Evolutionary conservation across 305 asterid genomes (phyloP), one percentile per base, ranked within the genome.

Genomic region (Solanum hybrid): DNA sequence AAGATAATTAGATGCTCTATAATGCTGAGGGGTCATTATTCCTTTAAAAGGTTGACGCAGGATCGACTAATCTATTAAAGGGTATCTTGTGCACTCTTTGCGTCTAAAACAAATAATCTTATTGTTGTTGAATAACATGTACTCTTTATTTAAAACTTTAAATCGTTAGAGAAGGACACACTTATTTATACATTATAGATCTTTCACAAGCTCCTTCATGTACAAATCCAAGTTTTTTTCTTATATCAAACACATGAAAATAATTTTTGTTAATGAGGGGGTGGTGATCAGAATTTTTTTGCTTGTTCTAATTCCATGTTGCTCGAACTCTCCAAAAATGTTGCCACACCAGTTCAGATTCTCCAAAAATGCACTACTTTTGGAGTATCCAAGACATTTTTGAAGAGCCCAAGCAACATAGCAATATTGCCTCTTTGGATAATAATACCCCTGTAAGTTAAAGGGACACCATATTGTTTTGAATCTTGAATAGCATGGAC

Each of bases 401-500:
- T 71, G 77, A 71, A 71, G 10, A 26, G 34, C 14, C 20, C 34
- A 6, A 26, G 77, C 20, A 66, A 71, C 77, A 71, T 71, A 71
- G 77, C 77, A 71, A 26, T 71, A 12, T 84, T 29, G 87, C 73
- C 6, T 46, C 40, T 82, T 82, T 82, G 27, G 37, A 82, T 46
- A 82, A 29, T 82, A 82, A 46, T 82, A 26, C 8, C 10, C 87
- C 38, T 82, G 73, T 22, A 71, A 71, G 77, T 71, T 71, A 26
- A 12, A 27, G 34, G 77, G 34, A 11, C 34, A 6, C 35, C 77
- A 12, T 85, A 32, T 31, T 56, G 46, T 56, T 56, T 31, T 85
- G 22, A 56, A 85, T 32, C 87, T 85, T 31, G 88, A 85, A 85
- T 85, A 85, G 88, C 46, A 85, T 85, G 88, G 46, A 20, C 88